These are phyloP conservation scores for Mycosphaerella sp. DNA, from an alignment of 2,329 filamentous ascomycete genomes.

Conservation along the genomic window DNA sequence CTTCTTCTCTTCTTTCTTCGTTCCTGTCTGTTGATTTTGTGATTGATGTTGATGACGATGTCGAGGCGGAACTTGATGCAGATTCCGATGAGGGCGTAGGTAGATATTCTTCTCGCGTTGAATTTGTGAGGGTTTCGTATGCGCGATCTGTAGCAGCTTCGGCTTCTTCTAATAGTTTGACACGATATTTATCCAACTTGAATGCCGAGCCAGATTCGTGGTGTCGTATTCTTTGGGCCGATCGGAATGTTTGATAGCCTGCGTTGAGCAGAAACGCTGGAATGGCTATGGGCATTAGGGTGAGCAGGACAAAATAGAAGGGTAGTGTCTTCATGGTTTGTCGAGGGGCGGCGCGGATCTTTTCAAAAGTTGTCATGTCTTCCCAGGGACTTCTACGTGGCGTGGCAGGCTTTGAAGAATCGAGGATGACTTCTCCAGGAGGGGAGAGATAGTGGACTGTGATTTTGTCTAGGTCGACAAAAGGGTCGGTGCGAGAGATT, in stretches of 20 bases:
- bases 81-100: conserved; percentile 40
- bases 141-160: conserved; percentile 70
- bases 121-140: conserved; percentile 65
- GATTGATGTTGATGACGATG: conserved; percentile 18
- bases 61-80: conserved; percentile 16
- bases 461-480: conserved; percentile 58
- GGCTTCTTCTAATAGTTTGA: conserved; percentile 69
- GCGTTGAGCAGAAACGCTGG: conserved; percentile 69
- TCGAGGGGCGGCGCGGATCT: conserved; percentile 21
- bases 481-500: conserved; percentile 74
- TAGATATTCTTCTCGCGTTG: conserved; percentile 64
- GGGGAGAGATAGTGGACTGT: conserved; percentile 67
- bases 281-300: conserved; percentile 70
- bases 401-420: conserved; percentile 57
- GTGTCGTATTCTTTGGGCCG: conserved; percentile 64
- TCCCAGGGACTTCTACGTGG: conserved; percentile 31
- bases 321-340: conserved; percentile 52
- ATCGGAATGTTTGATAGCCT: conserved; percentile 68
- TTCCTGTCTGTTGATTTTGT: neutral
- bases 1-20: neutral
- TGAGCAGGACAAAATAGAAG: conserved; percentile 55
- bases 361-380: conserved; percentile 19
- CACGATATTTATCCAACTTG: conserved; percentile 63
- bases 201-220: conserved; percentile 63
- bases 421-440: conserved; percentile 66